Evolutionary conservation across 495 filamentous ascomycete species (phyloP), one percentile per base, ranked within the genome.

Genomic region (Aspergillus olivimuriae): DNA sequence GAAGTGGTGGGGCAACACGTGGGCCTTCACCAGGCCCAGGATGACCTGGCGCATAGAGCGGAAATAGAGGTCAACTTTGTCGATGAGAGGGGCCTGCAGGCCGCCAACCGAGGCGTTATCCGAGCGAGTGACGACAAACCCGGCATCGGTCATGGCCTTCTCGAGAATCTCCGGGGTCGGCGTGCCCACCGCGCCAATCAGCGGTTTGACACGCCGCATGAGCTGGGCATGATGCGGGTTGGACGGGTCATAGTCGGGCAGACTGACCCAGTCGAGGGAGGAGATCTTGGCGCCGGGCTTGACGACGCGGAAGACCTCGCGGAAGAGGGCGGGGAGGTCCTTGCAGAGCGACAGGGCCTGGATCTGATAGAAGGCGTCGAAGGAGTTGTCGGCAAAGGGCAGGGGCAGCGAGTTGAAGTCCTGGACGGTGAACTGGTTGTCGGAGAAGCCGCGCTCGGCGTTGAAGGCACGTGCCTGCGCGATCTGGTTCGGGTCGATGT

Each of bases 301-400:
- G 44, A 81, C 45, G 8, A 82, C 60, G 4, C 78, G 73, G 55
- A 69, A 70, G 36, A 81, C 57, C 57, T 82, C 78, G 33, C 58
- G 58, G 55, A 77, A 80, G 11, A 79, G 63, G 5, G 60, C 53
- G 4, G 63, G 48, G 3, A 75, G 58, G 40, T 81, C 75, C 51
- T 77, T 77, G 66, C 76, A 81, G 8, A 82, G 61, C 43, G 73
- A 77, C 32, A 81, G 65, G 1, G 78, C 78, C 48, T 82, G 78
- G 58, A 82, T 81, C 65, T 82, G 73, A 62, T 82, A 82, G 51
- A 82, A 79, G 43, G 70, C 77, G 41, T 82, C 76, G 61, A 82
- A 80, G 46, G 63, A 63, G 35, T 60, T 62, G 51, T 79, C 68
- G 14, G 53, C 72, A 38, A 82, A 78, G 6, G 78, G 78, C 7